Evolutionary conservation across 1,284 basidiomycete species (phyloP), one percentile per base, ranked within the genome.

Genomic region (Cutaneotrichosporon dermatis): DNA sequence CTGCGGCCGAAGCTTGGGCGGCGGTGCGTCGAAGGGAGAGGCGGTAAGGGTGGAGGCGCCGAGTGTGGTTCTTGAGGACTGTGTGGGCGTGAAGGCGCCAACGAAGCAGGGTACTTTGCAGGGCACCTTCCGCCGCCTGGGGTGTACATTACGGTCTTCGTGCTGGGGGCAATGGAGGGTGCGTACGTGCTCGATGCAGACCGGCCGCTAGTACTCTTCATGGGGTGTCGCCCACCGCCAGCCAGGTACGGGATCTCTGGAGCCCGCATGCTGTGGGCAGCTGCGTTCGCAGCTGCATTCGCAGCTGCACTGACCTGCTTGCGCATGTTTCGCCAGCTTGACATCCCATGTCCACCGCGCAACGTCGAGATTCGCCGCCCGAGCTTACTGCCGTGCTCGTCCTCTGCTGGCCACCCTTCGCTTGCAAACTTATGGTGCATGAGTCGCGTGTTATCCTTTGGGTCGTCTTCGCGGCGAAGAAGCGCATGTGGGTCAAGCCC

Each of bases 351-450:
- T 10, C 8, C 25, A 9, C 39, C 13, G 51, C 51, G 39, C 41
- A 44, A 3, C 8, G 36, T 15, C 34, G 41, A 35, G 7, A 44
- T 43, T 4, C 51, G 51, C 8, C 51, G 40, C 12, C 40, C 40
- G 6, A 44, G 51, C 25, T 13, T 25, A 41, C 39, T 16, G 11
- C 16, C 15, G 3, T 10, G 4, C n/a, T 51, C 50, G 33, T 16
- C 50, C 50, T 51, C 50, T 15, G 13, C 4, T 12, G 34, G 11
- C 46, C 50, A 51, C 7, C 50, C 50, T 36, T 51, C 50, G 50
- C 50, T 51, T 6, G 50, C 50, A 33, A 39, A 51, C 50, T 51
- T 51, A n/a, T 40, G 36, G 25, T 51, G 50, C 50, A 51, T 37
- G 36, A n/a, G n/a, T 33, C 46, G 46, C n/a, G 33, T 12, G 11